Conservation (phyloP, 2,329 filamentous ascomycete species). For the Colletotrichum paranaense region DNA sequence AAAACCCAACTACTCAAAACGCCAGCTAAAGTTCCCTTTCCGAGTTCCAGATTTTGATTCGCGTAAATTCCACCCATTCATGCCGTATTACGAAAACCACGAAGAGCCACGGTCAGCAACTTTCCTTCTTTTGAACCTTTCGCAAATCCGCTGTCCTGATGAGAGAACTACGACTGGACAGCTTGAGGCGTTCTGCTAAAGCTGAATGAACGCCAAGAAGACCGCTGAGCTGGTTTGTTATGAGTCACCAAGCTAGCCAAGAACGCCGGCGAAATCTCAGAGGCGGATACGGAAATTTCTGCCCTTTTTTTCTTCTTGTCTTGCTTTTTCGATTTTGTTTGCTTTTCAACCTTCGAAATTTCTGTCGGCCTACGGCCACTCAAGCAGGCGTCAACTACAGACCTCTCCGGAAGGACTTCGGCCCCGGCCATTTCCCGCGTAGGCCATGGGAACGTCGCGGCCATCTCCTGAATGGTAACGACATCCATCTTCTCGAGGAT, state of each 20-base stretch:
- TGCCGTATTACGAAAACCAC: no score
- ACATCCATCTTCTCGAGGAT: constrained; percentile 44
- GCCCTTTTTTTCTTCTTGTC: neutral
- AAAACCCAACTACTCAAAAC: no score
- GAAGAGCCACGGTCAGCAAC: no score
- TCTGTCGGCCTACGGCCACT: constrained; percentile 47
- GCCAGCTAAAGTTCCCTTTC: no score
- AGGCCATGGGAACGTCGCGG: constrained; percentile 50
- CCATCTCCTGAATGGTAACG: constrained; percentile 47
- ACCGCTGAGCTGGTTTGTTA: neutral
- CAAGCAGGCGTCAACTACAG: constrained; percentile 22
- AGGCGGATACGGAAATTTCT: neutral
- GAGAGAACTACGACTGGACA: neutral
- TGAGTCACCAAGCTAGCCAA: neutral
- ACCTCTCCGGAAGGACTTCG: constrained; percentile 47
- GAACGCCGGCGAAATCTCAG: neutral
- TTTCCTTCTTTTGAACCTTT: no score
- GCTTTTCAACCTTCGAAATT: constrained; percentile 43
- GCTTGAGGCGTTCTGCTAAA: neutral
- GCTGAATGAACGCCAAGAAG: neutral
- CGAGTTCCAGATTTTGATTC: no score
- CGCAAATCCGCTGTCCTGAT: neutral
- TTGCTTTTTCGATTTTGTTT: neutral
- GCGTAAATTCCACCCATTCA: no score
- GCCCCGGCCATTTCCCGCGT: constrained; percentile 47